Base-by-base conservation (phyloP, 164 flowering plant genomes). In the Berberis vulgaris region DNA sequence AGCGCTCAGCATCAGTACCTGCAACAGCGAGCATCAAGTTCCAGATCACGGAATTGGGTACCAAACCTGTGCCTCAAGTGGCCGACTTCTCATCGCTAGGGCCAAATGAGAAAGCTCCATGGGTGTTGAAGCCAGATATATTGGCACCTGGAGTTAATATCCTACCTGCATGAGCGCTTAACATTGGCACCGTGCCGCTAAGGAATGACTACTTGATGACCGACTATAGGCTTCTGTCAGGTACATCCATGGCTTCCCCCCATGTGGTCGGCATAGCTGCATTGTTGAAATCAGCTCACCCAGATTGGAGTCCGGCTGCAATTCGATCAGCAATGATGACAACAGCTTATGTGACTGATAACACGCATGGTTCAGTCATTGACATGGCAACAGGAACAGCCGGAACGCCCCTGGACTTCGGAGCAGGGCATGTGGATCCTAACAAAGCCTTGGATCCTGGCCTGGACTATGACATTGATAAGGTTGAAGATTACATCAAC, bases 291-390 rank as follows among this genome's bases (percentile, higher is more conserved):
- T 49, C 82, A 1, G 66, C 61, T 3, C 80, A 79, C 71, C 74
- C 42, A 10, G 76, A 72, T 44, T 79, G 80, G 82, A 70, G 71
- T 3, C 49, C 79, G 1, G 81, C 84, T 4, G 76, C 74, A 4
- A 71, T 81, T 49, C 65, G 77, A 49, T 81, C 84, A 0, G 81
- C 84, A 9, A 56, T 81, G 72, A 77, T 81, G 82, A 81, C 81
- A 1, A 79, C 84, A 0, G 81, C 78, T 0, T 54, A 72, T 7
- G 41, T 62, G 9, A 45, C 12, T 3, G 78, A 75, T 57, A 73
- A 71, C 43, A 13, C 65, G 2, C 62, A 66, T 7, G 54, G 64
- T 7, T 12, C 42, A 8, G 56, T 75, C 47, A 45, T 26, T 2
- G 79, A 79, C 40, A 62, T 69, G 63, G 43, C 38, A 44, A 63